These are phyloP conservation scores for fission yeast (Schizosaccharomyces pombe) DNA, from an alignment of 805 yeast species.

Conservation along the genomic window DNA sequence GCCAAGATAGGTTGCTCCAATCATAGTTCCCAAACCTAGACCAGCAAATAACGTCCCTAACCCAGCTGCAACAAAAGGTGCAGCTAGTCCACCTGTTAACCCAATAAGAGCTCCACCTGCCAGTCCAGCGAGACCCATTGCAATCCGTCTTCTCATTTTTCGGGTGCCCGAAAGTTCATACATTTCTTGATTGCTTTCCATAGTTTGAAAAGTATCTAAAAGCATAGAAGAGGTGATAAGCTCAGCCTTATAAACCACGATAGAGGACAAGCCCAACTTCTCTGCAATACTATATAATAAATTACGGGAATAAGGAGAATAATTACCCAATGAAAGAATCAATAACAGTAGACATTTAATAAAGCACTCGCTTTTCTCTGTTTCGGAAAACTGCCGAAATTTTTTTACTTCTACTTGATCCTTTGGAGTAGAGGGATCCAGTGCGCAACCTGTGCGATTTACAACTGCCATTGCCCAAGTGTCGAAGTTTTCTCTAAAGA, in stretches of 20 bases:
- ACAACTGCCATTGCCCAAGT: not conserved
- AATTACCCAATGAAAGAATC: slow-evolving; percentile 7
- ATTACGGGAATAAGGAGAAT: slow-evolving; percentile 6
- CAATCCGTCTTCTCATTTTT: slow-evolving; percentile 4
- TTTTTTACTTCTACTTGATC: not conserved
- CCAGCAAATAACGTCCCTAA: slow-evolving; percentile 9
- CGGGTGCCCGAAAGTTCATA: not conserved
- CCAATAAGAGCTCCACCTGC: slow-evolving; percentile 10
- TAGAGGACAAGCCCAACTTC: not conserved
- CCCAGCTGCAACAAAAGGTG: slow-evolving; percentile 9
- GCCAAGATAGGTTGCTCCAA: slow-evolving; percentile 9
- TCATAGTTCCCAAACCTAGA: slow-evolving; percentile 8
- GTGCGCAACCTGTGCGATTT: not conserved
- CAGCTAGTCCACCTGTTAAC: slow-evolving; percentile 10
- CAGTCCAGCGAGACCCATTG: slow-evolving; percentile 8
- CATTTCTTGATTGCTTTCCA: not conserved
- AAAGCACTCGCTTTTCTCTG: not conserved
- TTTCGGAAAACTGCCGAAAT: not conserved
- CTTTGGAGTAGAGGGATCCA: not conserved
- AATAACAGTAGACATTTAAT: slow-evolving; percentile 3
- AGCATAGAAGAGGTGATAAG: slow-evolving; percentile 4
- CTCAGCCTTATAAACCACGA: slow-evolving; percentile 1
- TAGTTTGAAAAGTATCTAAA: slow-evolving; percentile 5
- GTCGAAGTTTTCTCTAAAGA: not conserved
- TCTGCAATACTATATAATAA: not conserved